Evolutionary conservation across 163 green algal species (phyloP).

Genomic region (Scenedesmus sp.): DNA sequence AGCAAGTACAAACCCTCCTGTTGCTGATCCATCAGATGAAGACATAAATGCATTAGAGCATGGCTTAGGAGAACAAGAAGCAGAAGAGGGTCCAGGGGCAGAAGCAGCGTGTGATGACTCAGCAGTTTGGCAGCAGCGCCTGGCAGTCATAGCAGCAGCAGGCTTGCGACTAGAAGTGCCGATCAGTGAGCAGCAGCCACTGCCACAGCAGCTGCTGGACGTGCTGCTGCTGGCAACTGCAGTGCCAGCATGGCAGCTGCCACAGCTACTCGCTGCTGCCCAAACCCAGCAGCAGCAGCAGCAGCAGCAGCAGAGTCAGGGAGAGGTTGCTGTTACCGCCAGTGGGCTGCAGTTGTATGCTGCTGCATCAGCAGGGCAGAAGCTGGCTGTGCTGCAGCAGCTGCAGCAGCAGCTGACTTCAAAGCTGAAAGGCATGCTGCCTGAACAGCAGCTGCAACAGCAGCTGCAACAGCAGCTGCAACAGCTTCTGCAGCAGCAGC

Average conservation of each 20-base stretch:
- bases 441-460: not conserved
- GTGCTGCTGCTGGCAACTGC: constrained; percentile 37
- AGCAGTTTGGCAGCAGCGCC: constrained; percentile 35
- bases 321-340: too few relatives aligned
- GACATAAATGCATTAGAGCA: too few relatives aligned
- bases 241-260: constrained; percentile 27
- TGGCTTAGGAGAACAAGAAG: too few relatives aligned
- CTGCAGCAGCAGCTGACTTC: constrained; percentile 25
- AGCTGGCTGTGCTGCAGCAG: not conserved
- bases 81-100: not conserved
- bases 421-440: constrained; percentile 21
- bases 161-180: constrained; percentile 29
- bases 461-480: not conserved
- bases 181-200: constrained; percentile 10
- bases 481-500: not conserved
- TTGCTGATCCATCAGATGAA: not conserved
- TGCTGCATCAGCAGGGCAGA: not conserved
- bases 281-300: constrained; percentile 18
- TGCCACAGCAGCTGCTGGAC: constrained; percentile 44
- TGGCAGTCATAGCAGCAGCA: not conserved
- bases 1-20: not conserved
- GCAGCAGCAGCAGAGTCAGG: not conserved
- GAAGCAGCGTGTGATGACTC: constrained; percentile 30
- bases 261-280: not conserved
- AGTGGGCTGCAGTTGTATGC: not conserved